Evolutionary conservation across 2,329 filamentous ascomycete species (phyloP).

Genomic region (Paecilomyces fulvus): DNA sequence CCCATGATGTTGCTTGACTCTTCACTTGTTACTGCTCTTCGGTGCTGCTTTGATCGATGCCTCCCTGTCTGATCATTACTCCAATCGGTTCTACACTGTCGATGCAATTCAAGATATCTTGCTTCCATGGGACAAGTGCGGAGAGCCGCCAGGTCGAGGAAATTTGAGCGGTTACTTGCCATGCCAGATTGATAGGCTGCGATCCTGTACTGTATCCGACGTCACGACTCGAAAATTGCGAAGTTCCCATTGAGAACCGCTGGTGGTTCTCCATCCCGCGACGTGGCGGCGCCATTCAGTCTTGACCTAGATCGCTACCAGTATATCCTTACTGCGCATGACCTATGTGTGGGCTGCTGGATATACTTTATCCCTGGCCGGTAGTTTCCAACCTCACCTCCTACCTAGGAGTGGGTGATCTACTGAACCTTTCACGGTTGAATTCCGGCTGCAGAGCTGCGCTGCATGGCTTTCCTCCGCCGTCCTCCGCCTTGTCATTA

Average conservation of each 20-base stretch:
- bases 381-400: conserved; percentile 14
- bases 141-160: neutral
- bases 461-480: conserved; percentile 19
- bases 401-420: conserved; percentile 17
- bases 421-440: conserved; percentile 18
- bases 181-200: neutral
- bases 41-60: neutral
- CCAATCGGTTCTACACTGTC: neutral
- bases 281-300: neutral
- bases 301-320: neutral
- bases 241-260: neutral
- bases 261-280: neutral
- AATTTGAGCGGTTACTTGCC: neutral
- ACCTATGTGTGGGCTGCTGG: conserved; percentile 11
- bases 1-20: neutral
- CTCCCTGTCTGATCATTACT: neutral
- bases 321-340: neutral
- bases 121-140: neutral
- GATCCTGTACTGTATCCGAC: neutral
- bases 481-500: neutral
- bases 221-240: neutral
- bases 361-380: conserved; percentile 18
- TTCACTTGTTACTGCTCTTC: neutral
- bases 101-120: neutral
- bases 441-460: conserved; percentile 15